Evolutionary conservation across 2,329 filamentous ascomycete genomes (phyloP).

Genomic region (Tolypocladium amazonense): DNA sequence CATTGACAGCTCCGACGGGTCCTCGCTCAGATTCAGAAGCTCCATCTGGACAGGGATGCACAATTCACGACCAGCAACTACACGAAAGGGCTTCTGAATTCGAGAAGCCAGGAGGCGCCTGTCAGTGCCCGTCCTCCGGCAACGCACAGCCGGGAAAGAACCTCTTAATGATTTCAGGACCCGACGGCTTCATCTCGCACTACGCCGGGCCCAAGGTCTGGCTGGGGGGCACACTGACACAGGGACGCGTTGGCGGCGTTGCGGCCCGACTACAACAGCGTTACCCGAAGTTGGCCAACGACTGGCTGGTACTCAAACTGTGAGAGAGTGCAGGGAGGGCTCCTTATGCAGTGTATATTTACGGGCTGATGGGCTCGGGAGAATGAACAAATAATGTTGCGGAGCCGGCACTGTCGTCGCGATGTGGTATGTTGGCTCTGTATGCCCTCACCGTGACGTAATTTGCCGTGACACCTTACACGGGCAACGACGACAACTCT

Average conservation of each 20-base stretch:
- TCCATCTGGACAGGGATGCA: conserved; percentile 12
- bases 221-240: conserved; percentile 59
- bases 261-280: conserved; percentile 48
- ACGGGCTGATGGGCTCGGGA: not conserved
- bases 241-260: conserved; percentile 64
- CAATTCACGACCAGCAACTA: conserved; percentile 18
- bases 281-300: conserved; percentile 19
- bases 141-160: conserved; percentile 35
- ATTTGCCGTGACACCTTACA: not conserved
- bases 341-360: not conserved
- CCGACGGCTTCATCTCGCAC: conserved; percentile 76
- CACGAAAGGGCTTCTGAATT: conserved; percentile 20
- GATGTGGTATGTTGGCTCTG: not conserved
- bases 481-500: not conserved
- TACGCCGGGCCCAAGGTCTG: conserved; percentile 74
- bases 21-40: not conserved
- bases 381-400: not conserved
- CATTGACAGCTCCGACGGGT: conserved; percentile 10
- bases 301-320: conserved; percentile 44
- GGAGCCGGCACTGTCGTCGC: not conserved
- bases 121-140: conserved; percentile 13
- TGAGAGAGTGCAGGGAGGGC: conserved; percentile 12
- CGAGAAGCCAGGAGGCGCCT: conserved; percentile 12
- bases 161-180: conserved; percentile 77
- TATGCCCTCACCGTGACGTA: not conserved